These are phyloP conservation scores for Fraxinus xanthoxyloides DNA, from an alignment of 305 asterid species.

Conservation along the genomic window DNA sequence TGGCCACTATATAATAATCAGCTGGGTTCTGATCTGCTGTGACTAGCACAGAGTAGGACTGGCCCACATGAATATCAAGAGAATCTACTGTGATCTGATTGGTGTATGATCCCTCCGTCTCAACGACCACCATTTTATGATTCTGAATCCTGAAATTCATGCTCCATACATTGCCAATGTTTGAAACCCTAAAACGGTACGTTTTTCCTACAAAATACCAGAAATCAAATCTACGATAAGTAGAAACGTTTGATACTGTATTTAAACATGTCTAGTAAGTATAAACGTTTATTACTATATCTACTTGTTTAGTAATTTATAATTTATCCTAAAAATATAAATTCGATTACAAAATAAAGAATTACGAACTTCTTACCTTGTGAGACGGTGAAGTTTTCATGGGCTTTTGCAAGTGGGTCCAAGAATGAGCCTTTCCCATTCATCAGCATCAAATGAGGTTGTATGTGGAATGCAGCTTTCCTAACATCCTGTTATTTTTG, in stretches of 20 bases:
- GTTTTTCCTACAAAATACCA: conserved; percentile 39
- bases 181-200: conserved; percentile 48
- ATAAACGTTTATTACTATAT: too few relatives aligned
- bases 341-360: not conserved
- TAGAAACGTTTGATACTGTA: not conserved
- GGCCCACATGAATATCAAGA: conserved; percentile 69
- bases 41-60: conserved; percentile 64
- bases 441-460: not conserved
- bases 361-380: not conserved
- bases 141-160: conserved; percentile 57
- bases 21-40: conserved; percentile 38
- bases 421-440: conserved; percentile 3
- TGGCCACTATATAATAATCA: conserved; percentile 55
- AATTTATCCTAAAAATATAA: not conserved
- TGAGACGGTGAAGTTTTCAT: not conserved
- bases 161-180: conserved; percentile 47
- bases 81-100: conserved; percentile 43
- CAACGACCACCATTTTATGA: conserved; percentile 56
- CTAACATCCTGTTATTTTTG: not conserved
- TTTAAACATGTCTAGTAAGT: not conserved
- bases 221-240: not conserved
- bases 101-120: conserved; percentile 73
- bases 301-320: not conserved
- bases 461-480: not conserved
- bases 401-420: not conserved